phyloP scores from a whole-genome alignment of 495 filamentous ascomycete genomes.

The Penicillium egyptiacum region DNA sequence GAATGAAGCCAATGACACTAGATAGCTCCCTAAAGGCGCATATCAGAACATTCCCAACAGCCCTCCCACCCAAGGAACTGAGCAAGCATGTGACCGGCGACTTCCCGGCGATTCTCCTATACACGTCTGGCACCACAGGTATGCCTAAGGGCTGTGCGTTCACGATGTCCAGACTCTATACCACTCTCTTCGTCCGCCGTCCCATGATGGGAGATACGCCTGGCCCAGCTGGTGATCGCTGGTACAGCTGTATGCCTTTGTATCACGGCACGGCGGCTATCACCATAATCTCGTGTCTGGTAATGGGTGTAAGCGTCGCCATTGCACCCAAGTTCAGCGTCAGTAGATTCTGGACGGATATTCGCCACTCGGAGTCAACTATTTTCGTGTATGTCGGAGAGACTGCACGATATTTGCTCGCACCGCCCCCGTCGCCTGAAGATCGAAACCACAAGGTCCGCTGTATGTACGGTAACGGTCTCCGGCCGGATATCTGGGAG shows the following conservation, averaged over 20 bases:
- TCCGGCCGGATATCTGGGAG: constrained; percentile 76
- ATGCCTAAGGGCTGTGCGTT: constrained; percentile 62
- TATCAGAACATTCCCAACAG: constrained; percentile 49
- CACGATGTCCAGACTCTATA: constrained; percentile 43
- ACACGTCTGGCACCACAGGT: constrained; percentile 71
- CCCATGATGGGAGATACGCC: constrained; percentile 26
- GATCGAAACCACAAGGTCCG: constrained; percentile 67
- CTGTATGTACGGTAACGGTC: constrained; percentile 73
- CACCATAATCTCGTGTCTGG: constrained; percentile 51
- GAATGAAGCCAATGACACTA: constrained; percentile 54
- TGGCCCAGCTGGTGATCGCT: constrained; percentile 56
- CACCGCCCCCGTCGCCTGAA: constrained; percentile 59
- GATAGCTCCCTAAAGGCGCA: constrained; percentile 45
- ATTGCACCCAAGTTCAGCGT: constrained; percentile 70
- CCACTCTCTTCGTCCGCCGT: constrained; percentile 27
- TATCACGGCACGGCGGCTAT: constrained; percentile 77
- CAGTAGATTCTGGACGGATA: constrained; percentile 71
- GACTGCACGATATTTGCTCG: constrained; percentile 72
- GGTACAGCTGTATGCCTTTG: constrained; percentile 78
- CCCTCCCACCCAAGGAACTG: constrained; percentile 39
- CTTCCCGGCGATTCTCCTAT: constrained; percentile 62
- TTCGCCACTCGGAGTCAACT: constrained; percentile 66
- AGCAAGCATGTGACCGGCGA: constrained; percentile 44
- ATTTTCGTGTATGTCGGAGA: constrained; percentile 83
- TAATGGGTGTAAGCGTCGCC: constrained; percentile 60